These are phyloP conservation scores for Conticribra guillardii DNA, from an alignment of 108 stramenopile species.

Conservation along the genomic window DNA sequence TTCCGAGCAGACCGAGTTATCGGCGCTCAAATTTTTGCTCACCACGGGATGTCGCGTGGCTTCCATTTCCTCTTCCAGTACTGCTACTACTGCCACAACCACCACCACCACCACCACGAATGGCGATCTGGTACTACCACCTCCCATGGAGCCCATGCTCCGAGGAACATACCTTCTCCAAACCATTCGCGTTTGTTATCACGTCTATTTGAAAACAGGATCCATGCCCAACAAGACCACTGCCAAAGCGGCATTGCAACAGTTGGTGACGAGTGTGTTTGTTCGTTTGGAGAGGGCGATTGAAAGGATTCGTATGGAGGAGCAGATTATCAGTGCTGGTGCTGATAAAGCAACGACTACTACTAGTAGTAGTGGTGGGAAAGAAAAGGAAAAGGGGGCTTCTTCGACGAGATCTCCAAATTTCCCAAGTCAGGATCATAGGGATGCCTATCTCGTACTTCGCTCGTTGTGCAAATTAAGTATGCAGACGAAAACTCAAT, in stretches of 20 bases:
- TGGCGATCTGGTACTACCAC: not conserved
- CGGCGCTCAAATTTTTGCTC: constrained; percentile 81
- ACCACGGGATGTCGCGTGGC: constrained; percentile 68
- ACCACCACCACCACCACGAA: not conserved
- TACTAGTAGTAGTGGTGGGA: constrained; percentile 1
- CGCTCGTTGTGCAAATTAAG: constrained; percentile 94
- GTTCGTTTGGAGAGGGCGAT: constrained; percentile 75
- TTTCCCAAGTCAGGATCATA: constrained; percentile 90
- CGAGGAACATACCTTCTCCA: constrained; percentile 89
- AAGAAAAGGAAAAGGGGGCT: not conserved
- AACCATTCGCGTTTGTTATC: constrained; percentile 92
- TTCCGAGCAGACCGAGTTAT: constrained; percentile 61
- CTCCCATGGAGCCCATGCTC: constrained; percentile 58
- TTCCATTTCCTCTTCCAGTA: constrained; percentile 1
- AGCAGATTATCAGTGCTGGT: constrained; percentile 5
- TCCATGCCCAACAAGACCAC: constrained; percentile 91
- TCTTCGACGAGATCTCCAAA: constrained; percentile 12
- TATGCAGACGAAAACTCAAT: constrained; percentile 63
- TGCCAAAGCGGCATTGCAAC: constrained; percentile 94
- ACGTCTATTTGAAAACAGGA: constrained; percentile 89
- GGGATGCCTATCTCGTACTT: constrained; percentile 95
- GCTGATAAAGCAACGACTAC: not conserved
- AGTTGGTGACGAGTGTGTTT: constrained; percentile 92
- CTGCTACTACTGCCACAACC: not conserved
- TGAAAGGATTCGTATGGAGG: constrained; percentile 19